phyloP scores from a whole-genome alignment of 306 rosid species.

The Inga oerstediana region DNA sequence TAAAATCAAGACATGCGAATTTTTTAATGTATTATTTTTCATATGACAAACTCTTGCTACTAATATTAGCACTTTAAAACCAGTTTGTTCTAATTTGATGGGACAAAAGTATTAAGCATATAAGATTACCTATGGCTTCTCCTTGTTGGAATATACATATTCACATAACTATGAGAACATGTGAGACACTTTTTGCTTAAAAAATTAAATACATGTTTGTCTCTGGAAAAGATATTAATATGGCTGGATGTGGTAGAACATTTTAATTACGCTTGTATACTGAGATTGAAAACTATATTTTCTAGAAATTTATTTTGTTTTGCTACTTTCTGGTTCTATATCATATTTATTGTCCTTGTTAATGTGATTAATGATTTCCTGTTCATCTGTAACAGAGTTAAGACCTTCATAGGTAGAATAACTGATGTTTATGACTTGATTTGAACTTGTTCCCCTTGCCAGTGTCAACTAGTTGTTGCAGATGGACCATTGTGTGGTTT shows the following conservation, averaged over 20 bases:
- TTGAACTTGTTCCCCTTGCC: neutral
- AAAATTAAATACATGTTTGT: neutral
- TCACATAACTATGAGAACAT: neutral
- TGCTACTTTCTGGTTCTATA: slow-evolving; percentile 4
- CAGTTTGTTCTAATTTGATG: neutral
- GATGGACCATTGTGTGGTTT: neutral
- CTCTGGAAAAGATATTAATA: neutral
- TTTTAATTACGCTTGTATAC: neutral
- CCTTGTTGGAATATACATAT: neutral
- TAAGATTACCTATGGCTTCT: neutral
- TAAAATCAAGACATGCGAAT: neutral
- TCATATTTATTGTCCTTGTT: neutral
- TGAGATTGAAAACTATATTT: neutral
- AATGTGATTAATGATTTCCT: slow-evolving; percentile 3
- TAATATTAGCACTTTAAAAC: neutral
- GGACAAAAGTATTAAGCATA: neutral
- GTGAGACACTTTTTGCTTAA: no score
- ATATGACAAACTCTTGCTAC: neutral
- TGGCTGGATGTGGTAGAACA: neutral
- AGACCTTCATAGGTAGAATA: neutral
- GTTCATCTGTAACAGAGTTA: neutral
- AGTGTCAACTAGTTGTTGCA: neutral
- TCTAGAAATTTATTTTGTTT: slow-evolving; percentile 1
- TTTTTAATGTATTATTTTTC: no score
- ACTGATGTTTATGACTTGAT: slow-evolving; percentile 12